Evolutionary conservation across 192 early-diverging fungal genomes (phyloP).

Genomic region (Ramicandelaber brevisporus): DNA sequence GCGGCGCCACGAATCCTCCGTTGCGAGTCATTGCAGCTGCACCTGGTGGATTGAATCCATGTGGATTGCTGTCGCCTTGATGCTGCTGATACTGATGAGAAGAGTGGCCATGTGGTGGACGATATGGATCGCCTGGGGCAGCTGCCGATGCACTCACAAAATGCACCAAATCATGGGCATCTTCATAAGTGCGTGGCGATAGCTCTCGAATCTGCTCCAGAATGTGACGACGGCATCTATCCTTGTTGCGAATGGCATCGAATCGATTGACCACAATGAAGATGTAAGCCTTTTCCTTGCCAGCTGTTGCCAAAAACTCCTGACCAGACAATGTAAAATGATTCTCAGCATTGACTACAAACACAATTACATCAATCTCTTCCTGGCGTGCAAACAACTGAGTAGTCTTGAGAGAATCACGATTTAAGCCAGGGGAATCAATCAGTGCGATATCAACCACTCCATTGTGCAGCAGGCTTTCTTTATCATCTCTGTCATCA

Average conservation of each 20-base stretch:
- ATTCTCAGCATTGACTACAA: conserved; percentile 97
- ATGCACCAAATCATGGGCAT: conserved; percentile 81
- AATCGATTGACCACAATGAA: conserved; percentile 98
- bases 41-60: conserved; percentile 1
- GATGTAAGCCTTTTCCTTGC: conserved; percentile 95
- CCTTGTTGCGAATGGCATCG: conserved; percentile 80
- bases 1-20: conserved; percentile 6
- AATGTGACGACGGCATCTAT: conserved; percentile 79
- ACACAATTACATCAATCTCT: conserved; percentile 97
- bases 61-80: background rate
- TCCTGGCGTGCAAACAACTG: conserved; percentile 92
- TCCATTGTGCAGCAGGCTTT: conserved; percentile 79
- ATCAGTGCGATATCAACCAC: conserved; percentile 89
- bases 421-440: conserved; percentile 95
- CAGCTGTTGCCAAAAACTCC: conserved; percentile 87
- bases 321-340: conserved; percentile 95
- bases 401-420: conserved; percentile 92
- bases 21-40: conserved; percentile 8
- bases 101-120: conserved; percentile 6
- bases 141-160: conserved; percentile 58
- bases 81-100: conserved; percentile 6
- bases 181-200: conserved; percentile 74
- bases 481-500: conserved; percentile 27
- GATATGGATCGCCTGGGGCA: conserved; percentile 2
- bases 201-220: conserved; percentile 91